Evolutionary conservation across 805 yeast genomes (phyloP).

Genomic region (Barnettozyma pratensis): DNA sequence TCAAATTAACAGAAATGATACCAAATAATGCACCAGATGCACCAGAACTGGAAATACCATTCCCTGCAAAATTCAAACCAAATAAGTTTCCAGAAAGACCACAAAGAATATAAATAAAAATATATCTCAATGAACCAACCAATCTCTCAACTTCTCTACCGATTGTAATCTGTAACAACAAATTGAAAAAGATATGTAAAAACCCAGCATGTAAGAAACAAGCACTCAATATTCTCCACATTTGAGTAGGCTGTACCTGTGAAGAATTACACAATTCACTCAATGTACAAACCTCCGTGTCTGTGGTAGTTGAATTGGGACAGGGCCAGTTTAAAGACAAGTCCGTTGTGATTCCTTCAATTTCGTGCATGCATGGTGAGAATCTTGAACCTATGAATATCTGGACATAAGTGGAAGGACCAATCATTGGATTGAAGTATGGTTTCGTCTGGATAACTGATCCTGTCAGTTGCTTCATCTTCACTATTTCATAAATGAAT

Average conservation of each 20-base stretch:
- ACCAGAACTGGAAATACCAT: conserved; percentile 63
- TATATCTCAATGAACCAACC: conserved; percentile 51
- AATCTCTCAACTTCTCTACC: conserved; percentile 54
- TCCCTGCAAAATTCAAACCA: conserved; percentile 66
- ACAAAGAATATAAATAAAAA: conserved; percentile 50
- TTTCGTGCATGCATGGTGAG: conserved; percentile 61
- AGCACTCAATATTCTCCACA: conserved; percentile 68
- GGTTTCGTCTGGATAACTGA: conserved; percentile 64
- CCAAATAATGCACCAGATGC: conserved; percentile 73
- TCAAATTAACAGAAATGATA: conserved; percentile 54
- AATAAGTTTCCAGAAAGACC: conserved; percentile 65
- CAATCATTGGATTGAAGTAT: conserved; percentile 72
- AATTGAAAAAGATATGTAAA: conserved; percentile 59
- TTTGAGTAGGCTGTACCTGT: conserved; percentile 44
- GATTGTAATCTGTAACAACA: conserved; percentile 54
- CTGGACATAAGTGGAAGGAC: conserved; percentile 63
- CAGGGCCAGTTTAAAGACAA: conserved; percentile 52
- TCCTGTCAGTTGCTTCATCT: conserved; percentile 56
- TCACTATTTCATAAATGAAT: conserved; percentile 55
- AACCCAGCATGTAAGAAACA: conserved; percentile 73
- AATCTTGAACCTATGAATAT: conserved; percentile 70
- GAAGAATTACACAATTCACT: conserved; percentile 43
- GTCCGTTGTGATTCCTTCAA: conserved; percentile 45
- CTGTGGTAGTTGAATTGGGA: conserved; percentile 54
- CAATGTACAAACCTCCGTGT: conserved; percentile 52